Percentiles rank a stretch among this genome's conserved stretches.
These are phyloP conservation scores for Talaromyces rugulosus DNA, from an alignment of 2,329 filamentous ascomycete genomes.

Conservation along the genomic window DNA sequence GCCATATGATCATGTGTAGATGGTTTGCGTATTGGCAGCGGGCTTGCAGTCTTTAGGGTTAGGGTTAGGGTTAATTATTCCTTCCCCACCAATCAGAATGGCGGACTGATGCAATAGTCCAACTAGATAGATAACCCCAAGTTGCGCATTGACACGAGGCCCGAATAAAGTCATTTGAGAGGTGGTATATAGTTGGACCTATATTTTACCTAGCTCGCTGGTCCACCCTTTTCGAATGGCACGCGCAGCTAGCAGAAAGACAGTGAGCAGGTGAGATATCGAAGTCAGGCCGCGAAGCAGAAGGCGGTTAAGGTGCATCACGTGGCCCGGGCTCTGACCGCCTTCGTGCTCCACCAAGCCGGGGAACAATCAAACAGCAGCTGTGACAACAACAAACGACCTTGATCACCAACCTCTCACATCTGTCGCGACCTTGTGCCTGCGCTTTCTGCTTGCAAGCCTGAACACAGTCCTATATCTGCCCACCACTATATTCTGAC, in stretches of 20 bases:
- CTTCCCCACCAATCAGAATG: no score
- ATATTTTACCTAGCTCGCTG: background rate
- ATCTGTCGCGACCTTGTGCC: background rate
- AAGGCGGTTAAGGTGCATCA: constrained; percentile 11
- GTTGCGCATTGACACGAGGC: no score
- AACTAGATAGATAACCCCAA: no score
- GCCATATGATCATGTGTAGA: no score
- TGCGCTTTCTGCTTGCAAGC: background rate
- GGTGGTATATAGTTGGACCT: no score
- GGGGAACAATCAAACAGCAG: constrained; percentile 6
- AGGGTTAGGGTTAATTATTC: no score
- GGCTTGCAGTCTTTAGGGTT: no score
- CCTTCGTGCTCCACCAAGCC: constrained; percentile 10
- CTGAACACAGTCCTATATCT: background rate
- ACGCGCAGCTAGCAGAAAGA: background rate
- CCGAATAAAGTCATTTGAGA: no score
- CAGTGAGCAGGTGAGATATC: background rate
- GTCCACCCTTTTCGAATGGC: background rate
- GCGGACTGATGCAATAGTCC: no score
- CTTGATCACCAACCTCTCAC: background rate
- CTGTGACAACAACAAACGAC: background rate
- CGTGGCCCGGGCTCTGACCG: constrained; percentile 8
- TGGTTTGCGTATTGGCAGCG: no score
- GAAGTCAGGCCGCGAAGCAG: background rate
- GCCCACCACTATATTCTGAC: background rate